phyloP scores from a whole-genome alignment of 352 stramenopile genomes.

The Hyaloperonospora brassicae region DNA sequence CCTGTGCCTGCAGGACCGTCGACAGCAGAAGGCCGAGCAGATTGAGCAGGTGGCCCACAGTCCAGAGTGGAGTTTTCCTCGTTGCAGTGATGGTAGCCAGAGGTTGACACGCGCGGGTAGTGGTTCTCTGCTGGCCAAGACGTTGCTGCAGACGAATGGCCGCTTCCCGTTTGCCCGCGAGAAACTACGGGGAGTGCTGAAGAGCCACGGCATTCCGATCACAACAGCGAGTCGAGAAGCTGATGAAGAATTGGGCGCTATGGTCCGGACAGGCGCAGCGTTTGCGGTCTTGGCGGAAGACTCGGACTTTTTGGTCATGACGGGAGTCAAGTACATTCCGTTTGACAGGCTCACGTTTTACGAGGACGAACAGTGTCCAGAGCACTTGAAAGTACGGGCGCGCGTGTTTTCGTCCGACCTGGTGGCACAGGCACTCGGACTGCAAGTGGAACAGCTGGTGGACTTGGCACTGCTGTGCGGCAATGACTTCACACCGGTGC shows the following conservation, averaged over 20 bases:
- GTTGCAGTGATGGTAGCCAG: background rate
- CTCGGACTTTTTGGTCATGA: constrained; percentile 87
- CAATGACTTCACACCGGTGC: constrained; percentile 78
- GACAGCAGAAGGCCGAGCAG: constrained; percentile 42
- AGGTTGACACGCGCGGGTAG: constrained; percentile 2
- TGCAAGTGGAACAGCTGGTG: constrained; percentile 64
- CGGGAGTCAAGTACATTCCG: constrained; percentile 72
- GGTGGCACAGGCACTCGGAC: constrained; percentile 48
- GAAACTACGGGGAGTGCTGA: constrained; percentile 52
- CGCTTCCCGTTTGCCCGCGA: constrained; percentile 72
- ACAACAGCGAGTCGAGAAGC: constrained; percentile 57
- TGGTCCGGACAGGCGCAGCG: constrained; percentile 42
- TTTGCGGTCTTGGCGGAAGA: constrained; percentile 74
- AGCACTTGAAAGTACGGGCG: constrained; percentile 33
- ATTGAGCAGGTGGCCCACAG: constrained; percentile 30
- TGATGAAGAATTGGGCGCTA: constrained; percentile 63
- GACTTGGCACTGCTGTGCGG: constrained; percentile 80
- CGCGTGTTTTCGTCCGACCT: constrained; percentile 66
- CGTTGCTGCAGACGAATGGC: constrained; percentile 54
- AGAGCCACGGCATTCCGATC: constrained; percentile 41
- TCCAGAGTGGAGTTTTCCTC: constrained; percentile 11
- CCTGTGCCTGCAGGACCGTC: constrained; percentile 44
- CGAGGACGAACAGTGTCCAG: constrained; percentile 1
- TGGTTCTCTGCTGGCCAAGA: constrained; percentile 13
- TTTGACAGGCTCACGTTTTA: constrained; percentile 42